A percentile compares a stretch with the other conserved stretches of the same genome.
These are phyloP conservation scores for Globisporangium nagaii DNA, from an alignment of 352 stramenopile genomes.

Conservation along the genomic window DNA sequence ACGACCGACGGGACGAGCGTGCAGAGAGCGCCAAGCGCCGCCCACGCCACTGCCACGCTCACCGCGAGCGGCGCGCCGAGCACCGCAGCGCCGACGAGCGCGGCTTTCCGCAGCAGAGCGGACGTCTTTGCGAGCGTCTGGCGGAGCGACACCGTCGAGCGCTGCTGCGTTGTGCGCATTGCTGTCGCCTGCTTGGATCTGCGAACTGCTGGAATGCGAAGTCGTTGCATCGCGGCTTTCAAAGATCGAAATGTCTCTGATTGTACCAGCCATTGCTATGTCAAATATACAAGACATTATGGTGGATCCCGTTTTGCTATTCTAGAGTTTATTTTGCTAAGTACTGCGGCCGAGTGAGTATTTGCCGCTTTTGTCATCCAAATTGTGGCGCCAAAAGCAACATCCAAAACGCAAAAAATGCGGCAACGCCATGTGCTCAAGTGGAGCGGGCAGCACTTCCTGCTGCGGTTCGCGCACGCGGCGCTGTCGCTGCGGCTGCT, in stretches of 20 bases:
- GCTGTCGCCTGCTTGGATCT: background rate
- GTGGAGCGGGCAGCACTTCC: constrained; percentile 7
- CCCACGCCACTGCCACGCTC: background rate
- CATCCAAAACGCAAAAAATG: background rate
- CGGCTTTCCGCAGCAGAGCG: constrained; percentile 9
- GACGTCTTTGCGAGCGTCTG: background rate
- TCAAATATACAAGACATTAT: no score
- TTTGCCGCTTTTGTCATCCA: no score
- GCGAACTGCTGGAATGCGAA: no score
- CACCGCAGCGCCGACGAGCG: background rate
- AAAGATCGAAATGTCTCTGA: no score
- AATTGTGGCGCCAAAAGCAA: background rate
- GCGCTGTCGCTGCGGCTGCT: constrained; percentile 10
- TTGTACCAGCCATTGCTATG: no score
- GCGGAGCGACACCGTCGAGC: background rate
- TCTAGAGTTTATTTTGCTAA: background rate
- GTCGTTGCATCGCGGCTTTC: no score
- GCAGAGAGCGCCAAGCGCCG: background rate
- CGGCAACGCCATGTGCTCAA: background rate
- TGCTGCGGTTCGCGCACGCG: constrained; percentile 7
- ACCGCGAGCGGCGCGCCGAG: background rate
- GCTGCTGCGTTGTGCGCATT: background rate
- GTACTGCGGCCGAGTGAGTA: no score
- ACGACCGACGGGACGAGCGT: background rate
- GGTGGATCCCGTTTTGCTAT: no score